A percentile compares a stretch with the other conserved stretches of the same genome.
Conservation (phyloP, 108 stramenopile species). For the Cyclotella cryptica region DNA sequence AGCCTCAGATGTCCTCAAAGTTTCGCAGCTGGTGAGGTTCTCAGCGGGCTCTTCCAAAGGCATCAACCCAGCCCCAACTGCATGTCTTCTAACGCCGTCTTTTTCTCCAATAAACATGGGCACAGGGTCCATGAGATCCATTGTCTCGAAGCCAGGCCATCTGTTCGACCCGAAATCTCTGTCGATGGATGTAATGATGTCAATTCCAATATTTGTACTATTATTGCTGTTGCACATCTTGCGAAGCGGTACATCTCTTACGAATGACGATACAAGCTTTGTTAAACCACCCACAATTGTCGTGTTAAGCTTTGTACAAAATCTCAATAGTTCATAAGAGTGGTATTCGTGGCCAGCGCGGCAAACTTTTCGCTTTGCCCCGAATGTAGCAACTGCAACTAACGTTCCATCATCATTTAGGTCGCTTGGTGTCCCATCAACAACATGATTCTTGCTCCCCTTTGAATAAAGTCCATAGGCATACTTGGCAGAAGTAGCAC, state of each 20-base stretch:
- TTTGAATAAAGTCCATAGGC: conserved; percentile 61
- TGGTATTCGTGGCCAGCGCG: conserved; percentile 27
- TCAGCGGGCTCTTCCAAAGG: conserved; percentile 21
- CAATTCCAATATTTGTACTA: conserved; percentile 23
- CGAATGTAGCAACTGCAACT: conserved; percentile 73
- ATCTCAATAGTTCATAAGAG: conserved; percentile 74
- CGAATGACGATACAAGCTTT: conserved; percentile 65
- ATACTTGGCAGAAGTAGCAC: conserved; percentile 63
- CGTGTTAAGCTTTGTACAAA: conserved; percentile 56
- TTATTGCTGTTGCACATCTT: background rate
- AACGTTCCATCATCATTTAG: conserved; percentile 38
- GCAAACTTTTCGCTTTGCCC: conserved; percentile 51
- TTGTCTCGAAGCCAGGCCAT: conserved; percentile 65
- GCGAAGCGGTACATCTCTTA: conserved; percentile 39
- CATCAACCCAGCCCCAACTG: conserved; percentile 34
- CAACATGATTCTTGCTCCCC: background rate
- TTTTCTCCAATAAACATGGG: conserved; percentile 57
- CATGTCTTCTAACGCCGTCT: conserved; percentile 46
- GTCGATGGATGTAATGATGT: conserved; percentile 78
- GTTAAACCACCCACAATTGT: conserved; percentile 70
- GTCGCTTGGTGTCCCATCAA: background rate
- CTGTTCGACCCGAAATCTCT: conserved; percentile 72
- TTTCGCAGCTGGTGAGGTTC: conserved; percentile 12
- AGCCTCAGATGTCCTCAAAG: conserved; percentile 22
- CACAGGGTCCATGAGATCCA: conserved; percentile 60